Percentiles rank a stretch among this genome's conserved stretches.
phyloP scores from a whole-genome alignment of 2,329 filamentous ascomycete species.

The Diaporthe capsici region DNA sequence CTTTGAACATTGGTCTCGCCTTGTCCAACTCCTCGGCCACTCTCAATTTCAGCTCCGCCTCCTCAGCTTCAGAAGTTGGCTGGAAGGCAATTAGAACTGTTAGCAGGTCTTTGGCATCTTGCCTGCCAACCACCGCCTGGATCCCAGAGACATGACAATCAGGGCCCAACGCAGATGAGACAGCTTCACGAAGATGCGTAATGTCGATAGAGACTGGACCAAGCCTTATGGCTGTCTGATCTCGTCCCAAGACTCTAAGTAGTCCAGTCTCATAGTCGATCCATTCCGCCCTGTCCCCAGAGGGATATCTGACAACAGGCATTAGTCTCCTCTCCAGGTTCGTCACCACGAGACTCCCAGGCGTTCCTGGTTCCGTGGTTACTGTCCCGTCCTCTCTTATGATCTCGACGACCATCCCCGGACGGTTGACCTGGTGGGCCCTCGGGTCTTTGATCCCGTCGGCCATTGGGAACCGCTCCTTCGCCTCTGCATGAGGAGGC shows the following conservation, averaged over 20 bases:
- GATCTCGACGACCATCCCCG: slow-evolving; percentile 15
- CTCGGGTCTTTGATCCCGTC: slow-evolving; percentile 10
- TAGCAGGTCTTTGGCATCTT: neutral
- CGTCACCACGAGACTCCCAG: slow-evolving; percentile 20
- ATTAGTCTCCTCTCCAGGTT: slow-evolving; percentile 15
- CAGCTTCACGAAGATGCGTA: slow-evolving; percentile 24
- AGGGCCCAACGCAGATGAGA: neutral
- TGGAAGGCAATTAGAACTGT: neutral
- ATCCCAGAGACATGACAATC: neutral
- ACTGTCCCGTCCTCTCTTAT: neutral
- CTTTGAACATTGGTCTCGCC: slow-evolving; percentile 22
- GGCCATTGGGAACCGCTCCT: slow-evolving; percentile 1
- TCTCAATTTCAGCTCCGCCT: neutral
- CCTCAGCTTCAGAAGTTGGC: neutral
- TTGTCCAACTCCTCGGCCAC: neutral
- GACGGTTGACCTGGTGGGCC: neutral
- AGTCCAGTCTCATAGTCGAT: slow-evolving; percentile 11
- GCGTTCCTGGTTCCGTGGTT: neutral
- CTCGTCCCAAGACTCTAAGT: neutral
- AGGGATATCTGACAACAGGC: slow-evolving; percentile 31
- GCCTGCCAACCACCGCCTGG: slow-evolving; percentile 8
- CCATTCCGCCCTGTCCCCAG: slow-evolving; percentile 30
- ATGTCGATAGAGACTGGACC: slow-evolving; percentile 33
- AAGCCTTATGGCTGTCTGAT: slow-evolving; percentile 19
- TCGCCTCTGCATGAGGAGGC: neutral